A percentile compares a stretch with the other conserved stretches of the same genome.
Conservation (phyloP, 768 basidiomycete genomes). For the Lenzites betulinus region DNA sequence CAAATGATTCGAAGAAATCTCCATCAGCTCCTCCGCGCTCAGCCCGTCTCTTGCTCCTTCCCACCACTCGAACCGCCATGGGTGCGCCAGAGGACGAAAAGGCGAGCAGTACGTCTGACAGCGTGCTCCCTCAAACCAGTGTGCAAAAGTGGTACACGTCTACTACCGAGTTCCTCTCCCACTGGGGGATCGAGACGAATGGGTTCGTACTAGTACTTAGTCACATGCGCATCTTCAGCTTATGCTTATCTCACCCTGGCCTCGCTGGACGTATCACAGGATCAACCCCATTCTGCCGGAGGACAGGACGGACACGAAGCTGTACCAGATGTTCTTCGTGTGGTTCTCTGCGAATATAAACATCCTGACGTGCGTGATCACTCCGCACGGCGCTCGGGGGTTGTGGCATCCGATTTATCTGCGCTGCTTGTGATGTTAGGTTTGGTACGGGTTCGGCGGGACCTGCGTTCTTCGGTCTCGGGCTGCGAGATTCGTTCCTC, state of each 20-base stretch:
- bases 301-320: constrained; percentile 56
- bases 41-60: not conserved
- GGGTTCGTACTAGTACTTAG: constrained; percentile 39
- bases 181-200: constrained; percentile 44
- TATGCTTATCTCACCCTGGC: not conserved
- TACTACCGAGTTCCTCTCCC: constrained; percentile 33
- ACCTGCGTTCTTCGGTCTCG: constrained; percentile 50
- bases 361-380: constrained; percentile 49
- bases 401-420: not conserved
- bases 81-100: constrained; percentile 7
- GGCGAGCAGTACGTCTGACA: not conserved
- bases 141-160: constrained; percentile 13
- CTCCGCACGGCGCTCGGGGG: not conserved
- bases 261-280: constrained; percentile 32
- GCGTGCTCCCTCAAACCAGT: not conserved
- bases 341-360: constrained; percentile 77
- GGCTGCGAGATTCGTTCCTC: constrained; percentile 44
- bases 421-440: constrained; percentile 26
- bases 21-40: too few relatives aligned
- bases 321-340: constrained; percentile 67
- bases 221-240: not conserved
- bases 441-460: constrained; percentile 53
- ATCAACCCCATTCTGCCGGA: constrained; percentile 54
- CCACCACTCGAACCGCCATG: not conserved
- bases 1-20: not conserved